Evolutionary conservation across 139 green algal species (phyloP), one percentile per base, ranked within the genome.

Genomic region (Picochlorum sp.): DNA sequence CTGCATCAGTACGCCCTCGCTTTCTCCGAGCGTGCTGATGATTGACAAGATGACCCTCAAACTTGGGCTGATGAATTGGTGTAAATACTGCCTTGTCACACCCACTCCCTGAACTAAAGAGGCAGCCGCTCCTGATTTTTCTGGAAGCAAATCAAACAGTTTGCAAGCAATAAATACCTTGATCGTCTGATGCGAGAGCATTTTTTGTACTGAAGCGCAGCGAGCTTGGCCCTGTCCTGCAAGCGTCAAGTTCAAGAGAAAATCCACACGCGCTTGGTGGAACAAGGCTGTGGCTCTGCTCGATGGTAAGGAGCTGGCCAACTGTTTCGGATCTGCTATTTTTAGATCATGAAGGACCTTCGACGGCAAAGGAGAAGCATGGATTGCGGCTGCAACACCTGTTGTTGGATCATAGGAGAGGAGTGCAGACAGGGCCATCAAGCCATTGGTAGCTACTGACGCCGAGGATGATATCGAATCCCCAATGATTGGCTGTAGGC

Each of bases 391-490:
- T 18, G 70, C 67, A 26, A 82, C 57, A 23, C 23, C 47, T 3
- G 56, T 54, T 23, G 56, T 56, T n/a, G 59, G 24, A 49, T 85
- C 82, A 0, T 68, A 71, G 3, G 66, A 68, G 16, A 83, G 59
- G 37, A 89, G 51, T 0, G 75, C 67, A n/a, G 68, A 69, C 41
- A 90, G 69, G 45, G 83, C 61, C 62, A 84, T 83, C 51, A 91
- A 72, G 13, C 81, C 83, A 6, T 80, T 63, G 0, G 81, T 52
- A 7, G 63, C 66, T 55, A 63, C 45, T 20, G 31, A 41, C 20
- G 65, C 30, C 20, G 63, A 49, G 4, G 71, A 15, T 9, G 73
- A 67, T 18, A 83, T 66, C 0, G 76, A 74, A 30, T 90, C 81
- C 0, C 55, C 62, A 9, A 69, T 65, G 38, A 86, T 50, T 15